Evolutionary conservation across 345 rosid species (phyloP).

Genomic region (Melaleuca alternifolia): DNA sequence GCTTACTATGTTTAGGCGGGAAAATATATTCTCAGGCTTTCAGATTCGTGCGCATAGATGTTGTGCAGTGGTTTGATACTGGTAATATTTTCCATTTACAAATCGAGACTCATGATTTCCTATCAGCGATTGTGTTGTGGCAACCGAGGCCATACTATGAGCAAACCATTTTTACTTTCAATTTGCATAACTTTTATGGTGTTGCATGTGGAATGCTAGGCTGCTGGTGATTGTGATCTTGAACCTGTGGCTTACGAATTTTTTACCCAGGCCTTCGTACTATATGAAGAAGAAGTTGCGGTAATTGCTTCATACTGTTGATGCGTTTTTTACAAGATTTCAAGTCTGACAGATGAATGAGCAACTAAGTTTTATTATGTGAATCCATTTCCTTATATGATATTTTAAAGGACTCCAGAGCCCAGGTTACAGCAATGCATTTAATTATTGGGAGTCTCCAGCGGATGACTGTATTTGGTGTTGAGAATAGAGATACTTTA

Average conservation of each 20-base stretch:
- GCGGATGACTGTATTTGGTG: slow-evolving; percentile 79
- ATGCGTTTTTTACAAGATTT: not conserved
- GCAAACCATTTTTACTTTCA: not conserved
- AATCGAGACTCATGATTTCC: not conserved
- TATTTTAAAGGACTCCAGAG: slow-evolving; percentile 57
- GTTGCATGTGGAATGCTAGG: slow-evolving; percentile 32
- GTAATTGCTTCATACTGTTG: slow-evolving; percentile 17
- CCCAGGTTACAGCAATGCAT: slow-evolving; percentile 80
- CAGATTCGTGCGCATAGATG: not conserved
- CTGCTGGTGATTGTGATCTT: slow-evolving; percentile 70
- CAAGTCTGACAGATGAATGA: not conserved
- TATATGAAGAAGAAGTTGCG: slow-evolving; percentile 87
- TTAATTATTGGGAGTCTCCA: slow-evolving; percentile 78
- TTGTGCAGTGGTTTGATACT: not conserved
- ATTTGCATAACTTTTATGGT: not conserved
- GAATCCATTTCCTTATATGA: not conserved
- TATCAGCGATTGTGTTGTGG: not conserved
- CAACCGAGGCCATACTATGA: not conserved
- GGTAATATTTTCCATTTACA: not conserved
- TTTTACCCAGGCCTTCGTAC: slow-evolving; percentile 69
- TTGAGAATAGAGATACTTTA: slow-evolving; percentile 83
- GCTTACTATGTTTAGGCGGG: not conserved
- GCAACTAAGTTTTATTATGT: not conserved
- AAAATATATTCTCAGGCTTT: not conserved
- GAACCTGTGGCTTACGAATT: slow-evolving; percentile 85